Evolutionary conservation across 495 filamentous ascomycete genomes (phyloP).

Genomic region (Penicillium malachiteum): DNA sequence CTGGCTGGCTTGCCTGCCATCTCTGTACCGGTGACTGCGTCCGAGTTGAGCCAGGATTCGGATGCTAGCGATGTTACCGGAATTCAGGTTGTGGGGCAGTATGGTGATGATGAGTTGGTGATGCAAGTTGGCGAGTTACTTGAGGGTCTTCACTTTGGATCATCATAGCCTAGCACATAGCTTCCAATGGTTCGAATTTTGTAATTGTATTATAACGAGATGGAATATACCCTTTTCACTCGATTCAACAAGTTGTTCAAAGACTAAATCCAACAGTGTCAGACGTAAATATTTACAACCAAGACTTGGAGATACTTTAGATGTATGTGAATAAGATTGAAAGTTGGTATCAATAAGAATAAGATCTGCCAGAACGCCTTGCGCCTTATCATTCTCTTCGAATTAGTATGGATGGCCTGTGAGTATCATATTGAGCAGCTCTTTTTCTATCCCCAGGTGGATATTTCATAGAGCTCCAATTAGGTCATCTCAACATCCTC

Average conservation of each 20-base stretch:
- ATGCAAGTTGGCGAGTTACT: slow-evolving; percentile 41
- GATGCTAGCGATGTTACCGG: slow-evolving; percentile 53
- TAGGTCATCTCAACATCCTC: slow-evolving; percentile 45
- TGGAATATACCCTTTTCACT: neutral
- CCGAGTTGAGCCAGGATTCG: slow-evolving; percentile 21
- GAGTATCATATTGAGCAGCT: too few relatives aligned
- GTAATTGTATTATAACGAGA: neutral
- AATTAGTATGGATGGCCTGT: too few relatives aligned
- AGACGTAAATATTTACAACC: neutral
- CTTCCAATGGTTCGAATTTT: neutral
- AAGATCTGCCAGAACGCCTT: neutral
- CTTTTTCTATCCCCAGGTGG: too few relatives aligned
- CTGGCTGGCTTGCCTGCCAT: slow-evolving; percentile 88
- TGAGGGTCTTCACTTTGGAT: slow-evolving; percentile 17
- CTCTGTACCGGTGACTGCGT: slow-evolving; percentile 66
- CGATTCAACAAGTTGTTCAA: neutral
- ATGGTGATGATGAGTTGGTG: slow-evolving; percentile 72
- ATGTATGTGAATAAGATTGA: too few relatives aligned
- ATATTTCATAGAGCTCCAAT: too few relatives aligned
- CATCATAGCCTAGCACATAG: neutral
- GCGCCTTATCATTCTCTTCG: neutral
- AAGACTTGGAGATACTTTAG: too few relatives aligned
- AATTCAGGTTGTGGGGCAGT: slow-evolving; percentile 89
- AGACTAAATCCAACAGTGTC: neutral
- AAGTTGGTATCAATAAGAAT: slow-evolving; percentile 3